Percentiles rank a stretch among this genome's conserved stretches.
These are phyloP conservation scores for Osmozyma mogii DNA, from an alignment of 805 yeast genomes.

Conservation along the genomic window DNA sequence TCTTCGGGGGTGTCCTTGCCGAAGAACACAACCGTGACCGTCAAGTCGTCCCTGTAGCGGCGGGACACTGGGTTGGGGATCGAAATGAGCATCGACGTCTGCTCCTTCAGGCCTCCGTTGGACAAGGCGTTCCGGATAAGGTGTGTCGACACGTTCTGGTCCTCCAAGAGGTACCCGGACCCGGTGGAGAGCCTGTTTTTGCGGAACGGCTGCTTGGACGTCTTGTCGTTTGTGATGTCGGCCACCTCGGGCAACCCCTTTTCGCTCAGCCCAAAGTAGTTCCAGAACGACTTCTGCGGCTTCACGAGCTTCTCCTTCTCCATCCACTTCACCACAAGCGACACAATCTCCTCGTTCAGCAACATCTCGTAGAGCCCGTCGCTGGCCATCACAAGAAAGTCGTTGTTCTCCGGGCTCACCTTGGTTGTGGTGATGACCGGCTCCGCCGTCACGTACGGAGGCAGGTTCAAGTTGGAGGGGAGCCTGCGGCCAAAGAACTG, in stretches of 20 bases:
- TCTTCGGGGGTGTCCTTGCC: constrained; percentile 47
- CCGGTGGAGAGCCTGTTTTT: constrained; percentile 30
- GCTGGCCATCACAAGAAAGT: constrained; percentile 85
- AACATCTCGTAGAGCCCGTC: constrained; percentile 93
- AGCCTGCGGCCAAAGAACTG: constrained; percentile 75
- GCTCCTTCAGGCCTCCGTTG: constrained; percentile 80
- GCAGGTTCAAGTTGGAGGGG: constrained; percentile 70
- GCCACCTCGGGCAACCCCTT: constrained; percentile 54
- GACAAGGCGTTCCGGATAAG: constrained; percentile 86
- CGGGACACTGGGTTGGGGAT: constrained; percentile 90
- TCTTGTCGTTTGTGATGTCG: constrained; percentile 52
- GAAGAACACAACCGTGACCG: constrained; percentile 93
- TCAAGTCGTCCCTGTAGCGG: constrained; percentile 89
- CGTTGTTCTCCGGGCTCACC: constrained; percentile 61
- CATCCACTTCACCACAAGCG: constrained; percentile 90
- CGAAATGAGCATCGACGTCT: constrained; percentile 78
- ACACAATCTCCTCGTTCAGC: constrained; percentile 86
- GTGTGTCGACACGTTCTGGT: constrained; percentile 87
- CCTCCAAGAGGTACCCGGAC: constrained; percentile 56
- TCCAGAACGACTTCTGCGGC: constrained; percentile 42
- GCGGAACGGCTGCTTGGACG: constrained; percentile 71
- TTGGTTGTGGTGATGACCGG: constrained; percentile 84
- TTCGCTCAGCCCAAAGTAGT: constrained; percentile 32
- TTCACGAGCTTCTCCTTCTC: constrained; percentile 59
- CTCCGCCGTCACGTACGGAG: constrained; percentile 96